Evolutionary conservation across 352 stramenopile genomes (phyloP).

Genomic region (Elongisporangium prolatum): DNA sequence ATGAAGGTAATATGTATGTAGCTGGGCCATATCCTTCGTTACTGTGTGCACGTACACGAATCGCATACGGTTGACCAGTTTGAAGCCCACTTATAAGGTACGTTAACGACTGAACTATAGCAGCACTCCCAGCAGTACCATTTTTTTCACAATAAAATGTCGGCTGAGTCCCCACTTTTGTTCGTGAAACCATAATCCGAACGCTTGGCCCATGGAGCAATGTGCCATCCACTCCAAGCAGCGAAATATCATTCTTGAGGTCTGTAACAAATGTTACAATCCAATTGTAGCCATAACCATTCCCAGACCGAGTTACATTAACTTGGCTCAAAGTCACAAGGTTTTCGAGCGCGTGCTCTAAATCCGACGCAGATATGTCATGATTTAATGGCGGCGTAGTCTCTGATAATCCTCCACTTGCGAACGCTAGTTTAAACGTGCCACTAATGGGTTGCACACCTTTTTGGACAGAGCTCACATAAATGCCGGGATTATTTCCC

Average conservation of each 20-base stretch:
- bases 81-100: slow-evolving; percentile 41
- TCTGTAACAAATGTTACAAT: slow-evolving; percentile 92
- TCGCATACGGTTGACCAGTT: slow-evolving; percentile 56
- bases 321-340: slow-evolving; percentile 88
- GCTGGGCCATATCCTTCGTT: slow-evolving; percentile 53
- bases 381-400: slow-evolving; percentile 83
- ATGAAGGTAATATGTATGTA: slow-evolving; percentile 36
- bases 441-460: slow-evolving; percentile 91
- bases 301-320: slow-evolving; percentile 75
- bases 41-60: slow-evolving; percentile 64
- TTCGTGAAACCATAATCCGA: slow-evolving; percentile 65
- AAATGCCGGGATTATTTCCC: slow-evolving; percentile 90
- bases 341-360: slow-evolving; percentile 87
- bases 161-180: slow-evolving; percentile 66
- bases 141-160: slow-evolving; percentile 71
- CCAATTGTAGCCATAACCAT: slow-evolving; percentile 96
- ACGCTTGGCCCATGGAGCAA: slow-evolving; percentile 90
- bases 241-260: slow-evolving; percentile 63
- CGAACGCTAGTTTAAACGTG: slow-evolving; percentile 82
- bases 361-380: slow-evolving; percentile 73
- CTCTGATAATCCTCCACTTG: slow-evolving; percentile 63
- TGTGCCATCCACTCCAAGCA: slow-evolving; percentile 89
- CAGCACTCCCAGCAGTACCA: slow-evolving; percentile 19
- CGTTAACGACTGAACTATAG: slow-evolving; percentile 22
- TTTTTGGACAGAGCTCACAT: slow-evolving; percentile 66